Base-by-base conservation (phyloP, 257 asterid genomes). In the Solanum rostratum region DNA sequence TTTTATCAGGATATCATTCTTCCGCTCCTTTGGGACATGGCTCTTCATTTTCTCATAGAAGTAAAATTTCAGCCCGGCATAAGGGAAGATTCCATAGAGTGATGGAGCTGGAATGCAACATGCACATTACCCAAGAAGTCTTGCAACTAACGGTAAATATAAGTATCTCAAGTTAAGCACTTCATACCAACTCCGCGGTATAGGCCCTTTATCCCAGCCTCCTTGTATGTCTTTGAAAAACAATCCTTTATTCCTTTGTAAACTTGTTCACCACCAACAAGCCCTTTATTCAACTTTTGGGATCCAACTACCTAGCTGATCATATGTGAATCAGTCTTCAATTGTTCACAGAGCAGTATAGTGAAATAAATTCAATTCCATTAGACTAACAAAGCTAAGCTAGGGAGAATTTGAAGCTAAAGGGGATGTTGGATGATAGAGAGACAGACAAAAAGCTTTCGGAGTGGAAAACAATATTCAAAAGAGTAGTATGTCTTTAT, bases 21-120 rank as follows among this genome's bases (percentile, higher is more conserved):
- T 90, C 90, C 86, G 98, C 37, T 91, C 86, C 80, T 92, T 89
- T 1, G 97, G 95, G 66, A 96, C 99, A 22, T 74, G 95, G 52
- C 94, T 93, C 87, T 96, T 96, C 98, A 96, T 92, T 91, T 93
- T 95, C 88, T 96, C 99, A 18, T 94, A 96, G 90, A 96, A 93
- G 71, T 96, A 96, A 85, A 96, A 96, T 86, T 96, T 96, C 88
- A 96, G 85, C 27, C 99, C 99, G 81, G 99, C 97, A 41, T 96
- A 96, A 24, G 99, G 99, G 83, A 96, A 93, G 79, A 96, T 96
- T 65, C 99, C 99, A 78, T 92, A 93, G 30, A 96, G 94, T 4
- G 99, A 92, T 1, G 99, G 99, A 87, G 97, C 98, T 96, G 95
- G 80, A 88, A 41, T 9, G 70, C 2, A 50, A 45, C 55, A 43